A percentile compares a stretch with the other conserved stretches of the same genome.
phyloP scores from a whole-genome alignment of 208 protist genomes.

The Histomonas meleagridis region DNA sequence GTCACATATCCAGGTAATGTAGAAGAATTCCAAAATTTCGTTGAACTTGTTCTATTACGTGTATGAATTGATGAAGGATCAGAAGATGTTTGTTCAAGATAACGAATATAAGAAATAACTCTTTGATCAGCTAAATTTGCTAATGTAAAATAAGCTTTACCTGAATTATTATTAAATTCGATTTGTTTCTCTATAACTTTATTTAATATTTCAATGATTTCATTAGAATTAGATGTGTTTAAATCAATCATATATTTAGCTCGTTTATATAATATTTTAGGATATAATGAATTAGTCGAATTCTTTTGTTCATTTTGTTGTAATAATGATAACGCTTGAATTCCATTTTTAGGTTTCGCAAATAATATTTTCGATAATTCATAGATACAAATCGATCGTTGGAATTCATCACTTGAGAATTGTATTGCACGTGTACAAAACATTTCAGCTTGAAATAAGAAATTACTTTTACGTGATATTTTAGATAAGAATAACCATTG shows the following conservation, averaged over 20 bases:
- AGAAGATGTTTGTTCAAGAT: not conserved
- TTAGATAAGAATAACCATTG: not conserved
- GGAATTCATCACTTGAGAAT: not conserved
- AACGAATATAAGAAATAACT: not conserved
- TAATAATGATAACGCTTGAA: not conserved
- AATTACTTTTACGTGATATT: not conserved
- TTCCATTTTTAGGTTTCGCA: not conserved
- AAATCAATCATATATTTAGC: not conserved
- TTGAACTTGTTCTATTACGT: too few species aligned
- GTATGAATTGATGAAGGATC: too few species aligned
- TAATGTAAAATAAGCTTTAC: not conserved
- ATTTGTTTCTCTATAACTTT: not conserved
- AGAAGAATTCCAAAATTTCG: not conserved
- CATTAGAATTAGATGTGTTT: not conserved
- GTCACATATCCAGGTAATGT: not conserved
- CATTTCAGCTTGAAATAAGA: not conserved
- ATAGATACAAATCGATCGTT: not conserved
- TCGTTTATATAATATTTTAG: not conserved
- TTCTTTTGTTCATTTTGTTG: too few species aligned
- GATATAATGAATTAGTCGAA: too few species aligned
- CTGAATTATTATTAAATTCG: not conserved
- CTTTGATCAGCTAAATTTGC: not conserved
- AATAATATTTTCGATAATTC: not conserved
- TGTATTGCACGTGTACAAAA: not conserved
- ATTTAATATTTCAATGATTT: not conserved